These are phyloP conservation scores for Rutstroemia sp. DNA, from an alignment of 2,329 filamentous ascomycete genomes.

Conservation along the genomic window DNA sequence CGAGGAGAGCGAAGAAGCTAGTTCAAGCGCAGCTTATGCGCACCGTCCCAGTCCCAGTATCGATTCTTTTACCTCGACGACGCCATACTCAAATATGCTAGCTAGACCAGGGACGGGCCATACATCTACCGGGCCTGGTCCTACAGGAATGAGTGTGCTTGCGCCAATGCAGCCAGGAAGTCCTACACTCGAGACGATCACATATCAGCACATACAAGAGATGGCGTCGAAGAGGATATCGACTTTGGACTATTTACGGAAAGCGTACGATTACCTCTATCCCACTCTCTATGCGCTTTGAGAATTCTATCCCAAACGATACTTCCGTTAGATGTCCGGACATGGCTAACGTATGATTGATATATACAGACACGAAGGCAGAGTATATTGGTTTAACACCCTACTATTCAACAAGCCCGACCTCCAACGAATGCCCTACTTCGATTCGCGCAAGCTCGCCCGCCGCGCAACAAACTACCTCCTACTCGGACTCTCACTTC, in stretches of 20 bases:
- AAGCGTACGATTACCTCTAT: constrained; percentile 60
- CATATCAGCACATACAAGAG: constrained; percentile 65
- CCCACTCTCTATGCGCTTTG: not conserved
- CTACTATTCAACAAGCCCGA: constrained; percentile 82
- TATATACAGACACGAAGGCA: constrained; percentile 70
- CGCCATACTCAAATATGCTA: constrained; percentile 27
- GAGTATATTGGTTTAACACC: constrained; percentile 98
- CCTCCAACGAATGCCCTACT: constrained; percentile 75
- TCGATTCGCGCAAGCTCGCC: constrained; percentile 74
- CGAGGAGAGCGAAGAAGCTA: constrained; percentile 13
- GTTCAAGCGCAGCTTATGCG: not conserved
- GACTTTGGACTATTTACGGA: constrained; percentile 85
- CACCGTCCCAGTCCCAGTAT: not conserved
- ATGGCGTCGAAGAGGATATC: constrained; percentile 87
- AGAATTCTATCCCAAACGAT: not conserved
- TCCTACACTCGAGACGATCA: constrained; percentile 30
- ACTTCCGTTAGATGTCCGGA: not conserved
- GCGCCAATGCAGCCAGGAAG: constrained; percentile 21
- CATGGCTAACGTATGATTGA: not conserved
- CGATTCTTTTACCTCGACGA: constrained; percentile 22
- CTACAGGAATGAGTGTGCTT: constrained; percentile 15
- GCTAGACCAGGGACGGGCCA: constrained; percentile 24
- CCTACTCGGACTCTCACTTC: constrained; percentile 84
- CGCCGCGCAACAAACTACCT: constrained; percentile 91
- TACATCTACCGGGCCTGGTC: constrained; percentile 14